Base-by-base conservation (phyloP, 345 rosid genomes). In the Psidium friedrichsthalianum region DNA sequence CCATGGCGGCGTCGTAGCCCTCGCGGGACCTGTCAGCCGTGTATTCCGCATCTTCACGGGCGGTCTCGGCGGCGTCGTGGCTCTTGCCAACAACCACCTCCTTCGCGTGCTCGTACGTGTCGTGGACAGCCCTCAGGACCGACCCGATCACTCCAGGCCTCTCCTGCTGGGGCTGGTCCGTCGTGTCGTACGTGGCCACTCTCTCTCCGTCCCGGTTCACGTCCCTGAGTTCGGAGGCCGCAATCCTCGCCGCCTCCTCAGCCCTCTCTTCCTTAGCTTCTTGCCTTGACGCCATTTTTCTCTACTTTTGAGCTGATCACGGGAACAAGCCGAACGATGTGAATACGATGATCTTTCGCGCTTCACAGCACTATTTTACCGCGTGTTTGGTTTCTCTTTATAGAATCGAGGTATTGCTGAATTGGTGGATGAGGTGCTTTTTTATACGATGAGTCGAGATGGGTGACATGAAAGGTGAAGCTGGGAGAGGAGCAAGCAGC, bases 131-230 rank as follows among this genome's bases (percentile, higher is more conserved):
- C 82, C 87, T 89, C 36, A 95, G 74, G 83, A 96, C 90, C 0
- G 94, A 92, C 13, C 94, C 97, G 81, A 95, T 86, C 47, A 94
- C 89, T 2, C 97, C 95, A 0, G 92, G 94, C 56, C 88, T 91
- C 55, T 91, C 89, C 57, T 91, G 91, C 11, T 84, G 92, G 0
- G 82, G 88, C 32, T 85, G 90, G 15, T 87, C 88, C 27, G 24
- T 44, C 54, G 78, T 21, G 24, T 69, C 78, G 44, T 32, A 32
- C 44, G 78, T 40, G 24, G 40, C 78, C 69, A 55, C 85, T 18
- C 47, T 59, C 85, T 57, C 90, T 21, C 84, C 85, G 47, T 47
- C 87, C 81, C 88, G 88, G 87, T 89, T 91, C 9, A 91, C 88
- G 80, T 91, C 95, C 12, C 88, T 83, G 24, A 92, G 87, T 20